Evolutionary conservation across 345 rosid genomes (phyloP).

Genomic region (Rhodamnia rubescens): DNA sequence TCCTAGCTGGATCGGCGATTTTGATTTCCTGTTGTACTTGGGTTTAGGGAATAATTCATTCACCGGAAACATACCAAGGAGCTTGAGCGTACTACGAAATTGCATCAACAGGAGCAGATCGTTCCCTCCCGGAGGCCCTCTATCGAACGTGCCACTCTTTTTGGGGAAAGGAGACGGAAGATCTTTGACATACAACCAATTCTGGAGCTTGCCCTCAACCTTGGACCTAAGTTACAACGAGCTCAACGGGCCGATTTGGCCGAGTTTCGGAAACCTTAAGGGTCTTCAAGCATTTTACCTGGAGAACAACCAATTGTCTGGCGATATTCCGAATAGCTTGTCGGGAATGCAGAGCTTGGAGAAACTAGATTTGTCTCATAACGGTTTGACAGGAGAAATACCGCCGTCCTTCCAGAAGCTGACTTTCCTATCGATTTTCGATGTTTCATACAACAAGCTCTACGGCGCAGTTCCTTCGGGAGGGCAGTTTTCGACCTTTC

Average conservation of each 20-base stretch:
- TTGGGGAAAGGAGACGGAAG: neutral
- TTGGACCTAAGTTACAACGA: conserved; percentile 9
- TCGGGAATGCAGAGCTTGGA: conserved; percentile 10
- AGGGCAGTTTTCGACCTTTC: conserved; percentile 20
- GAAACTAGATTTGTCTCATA: conserved; percentile 4
- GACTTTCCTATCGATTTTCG: conserved; percentile 6
- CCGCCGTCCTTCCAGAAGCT: conserved; percentile 11
- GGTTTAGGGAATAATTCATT: conserved; percentile 21
- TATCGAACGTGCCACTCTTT: neutral
- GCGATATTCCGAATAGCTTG: conserved; percentile 3
- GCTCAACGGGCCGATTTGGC: conserved; percentile 10
- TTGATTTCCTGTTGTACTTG: conserved; percentile 13
- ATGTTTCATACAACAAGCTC: conserved; percentile 20
- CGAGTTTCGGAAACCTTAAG: conserved; percentile 9
- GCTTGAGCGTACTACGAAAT: conserved; percentile 5
- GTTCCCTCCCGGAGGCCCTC: neutral
- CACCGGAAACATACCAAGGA: conserved; percentile 13
- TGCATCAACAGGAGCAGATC: neutral
- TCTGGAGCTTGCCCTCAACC: conserved; percentile 5
- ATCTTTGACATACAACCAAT: neutral
- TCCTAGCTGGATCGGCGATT: conserved; percentile 3
- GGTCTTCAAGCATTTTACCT: conserved; percentile 3
- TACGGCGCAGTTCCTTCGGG: conserved; percentile 2
- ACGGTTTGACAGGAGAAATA: conserved; percentile 10
- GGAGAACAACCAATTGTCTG: conserved; percentile 1